These are phyloP conservation scores for Candida ortonii DNA, from an alignment of 805 yeast genomes.

Conservation along the genomic window DNA sequence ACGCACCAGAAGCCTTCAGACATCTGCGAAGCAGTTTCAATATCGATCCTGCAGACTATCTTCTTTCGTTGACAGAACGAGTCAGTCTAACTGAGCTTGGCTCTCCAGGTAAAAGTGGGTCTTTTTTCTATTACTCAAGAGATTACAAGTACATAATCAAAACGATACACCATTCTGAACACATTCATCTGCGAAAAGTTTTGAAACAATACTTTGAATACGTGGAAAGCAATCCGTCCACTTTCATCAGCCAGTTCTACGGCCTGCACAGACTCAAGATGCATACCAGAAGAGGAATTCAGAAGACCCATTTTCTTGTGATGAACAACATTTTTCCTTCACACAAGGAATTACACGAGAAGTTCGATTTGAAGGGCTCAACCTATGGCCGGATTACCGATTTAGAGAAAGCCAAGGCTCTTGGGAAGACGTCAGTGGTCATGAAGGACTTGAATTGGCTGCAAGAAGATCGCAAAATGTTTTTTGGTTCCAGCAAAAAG, in stretches of 20 bases:
- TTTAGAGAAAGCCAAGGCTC: slow-evolving; percentile 30
- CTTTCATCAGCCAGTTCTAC: slow-evolving; percentile 90
- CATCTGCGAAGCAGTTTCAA: slow-evolving; percentile 78
- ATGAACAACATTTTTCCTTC: slow-evolving; percentile 98
- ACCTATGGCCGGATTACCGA: slow-evolving; percentile 72
- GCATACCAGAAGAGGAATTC: slow-evolving; percentile 55
- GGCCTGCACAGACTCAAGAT: slow-evolving; percentile 92
- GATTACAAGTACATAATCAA: slow-evolving; percentile 94
- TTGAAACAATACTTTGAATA: slow-evolving; percentile 77
- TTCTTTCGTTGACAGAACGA: slow-evolving; percentile 88
- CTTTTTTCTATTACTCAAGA: slow-evolving; percentile 90
- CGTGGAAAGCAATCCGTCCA: slow-evolving; percentile 79
- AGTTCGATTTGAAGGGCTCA: slow-evolving; percentile 92
- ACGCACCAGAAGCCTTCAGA: slow-evolving; percentile 90
- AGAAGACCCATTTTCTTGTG: slow-evolving; percentile 88
- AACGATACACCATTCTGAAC: slow-evolving; percentile 92
- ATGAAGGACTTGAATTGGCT: slow-evolving; percentile 90
- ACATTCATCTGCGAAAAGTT: slow-evolving; percentile 71
- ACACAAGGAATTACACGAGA: slow-evolving; percentile 76
- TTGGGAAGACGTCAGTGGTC: slow-evolving; percentile 41
- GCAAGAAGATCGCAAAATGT: slow-evolving; percentile 58
- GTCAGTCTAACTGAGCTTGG: slow-evolving; percentile 88
- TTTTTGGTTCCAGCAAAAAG: slow-evolving; percentile 71
- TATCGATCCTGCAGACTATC: slow-evolving; percentile 92
- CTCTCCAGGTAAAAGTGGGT: slow-evolving; percentile 96